phyloP scores from a whole-genome alignment of 1,284 basidiomycete species.

The Peniophora sp. region DNA sequence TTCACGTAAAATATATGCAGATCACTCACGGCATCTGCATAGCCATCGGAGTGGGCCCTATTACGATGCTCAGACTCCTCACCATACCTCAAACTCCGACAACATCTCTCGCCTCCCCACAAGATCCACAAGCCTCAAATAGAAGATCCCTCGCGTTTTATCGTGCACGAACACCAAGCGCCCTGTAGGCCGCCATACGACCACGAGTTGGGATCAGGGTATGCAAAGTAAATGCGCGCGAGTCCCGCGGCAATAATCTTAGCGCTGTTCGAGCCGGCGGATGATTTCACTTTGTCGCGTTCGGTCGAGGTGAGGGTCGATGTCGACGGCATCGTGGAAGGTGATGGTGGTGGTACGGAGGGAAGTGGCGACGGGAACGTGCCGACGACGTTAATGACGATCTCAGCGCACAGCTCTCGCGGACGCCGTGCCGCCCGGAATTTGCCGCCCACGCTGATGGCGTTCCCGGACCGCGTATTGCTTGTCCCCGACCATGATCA shows the following conservation, averaged over 20 bases:
- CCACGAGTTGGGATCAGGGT: slow-evolving; percentile 73
- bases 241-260: slow-evolving; percentile 79
- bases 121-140: slow-evolving; percentile 78
- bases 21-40: slow-evolving; percentile 80
- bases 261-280: slow-evolving; percentile 43
- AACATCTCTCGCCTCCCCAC: slow-evolving; percentile 79
- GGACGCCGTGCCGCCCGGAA: too few relatives aligned
- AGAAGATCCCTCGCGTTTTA: slow-evolving; percentile 47
- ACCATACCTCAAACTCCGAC: slow-evolving; percentile 94
- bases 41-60: slow-evolving; percentile 90
- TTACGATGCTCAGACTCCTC: slow-evolving; percentile 83
- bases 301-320: slow-evolving; percentile 67
- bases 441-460: too few relatives aligned
- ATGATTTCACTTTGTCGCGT: slow-evolving; percentile 68
- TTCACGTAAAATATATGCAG: neutral
- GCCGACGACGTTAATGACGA: too few relatives aligned
- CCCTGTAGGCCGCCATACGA: slow-evolving; percentile 82
- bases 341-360: too few relatives aligned
- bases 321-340: slow-evolving; percentile 53
- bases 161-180: slow-evolving; percentile 71
- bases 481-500: too few relatives aligned
- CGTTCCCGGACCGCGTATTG: too few relatives aligned
- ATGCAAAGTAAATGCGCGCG: slow-evolving; percentile 82
- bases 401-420: too few relatives aligned
- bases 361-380: too few relatives aligned